Evolutionary conservation across 768 basidiomycete species (phyloP).

Genomic region (Thelephora ganbajun): DNA sequence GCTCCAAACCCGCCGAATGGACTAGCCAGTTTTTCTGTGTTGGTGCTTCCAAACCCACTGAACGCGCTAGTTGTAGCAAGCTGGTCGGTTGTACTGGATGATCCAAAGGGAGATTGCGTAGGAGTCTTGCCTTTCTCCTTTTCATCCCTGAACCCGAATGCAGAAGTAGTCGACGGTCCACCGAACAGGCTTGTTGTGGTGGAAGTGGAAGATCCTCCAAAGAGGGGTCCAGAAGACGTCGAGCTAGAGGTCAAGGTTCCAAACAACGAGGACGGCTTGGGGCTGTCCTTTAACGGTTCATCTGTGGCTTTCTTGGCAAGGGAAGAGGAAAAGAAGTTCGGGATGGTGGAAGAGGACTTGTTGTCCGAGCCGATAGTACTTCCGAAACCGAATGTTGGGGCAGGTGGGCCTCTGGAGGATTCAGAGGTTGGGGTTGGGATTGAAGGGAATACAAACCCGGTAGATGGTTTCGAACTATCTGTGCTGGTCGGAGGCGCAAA

Average conservation of each 20-base stretch:
- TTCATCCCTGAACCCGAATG: not conserved
- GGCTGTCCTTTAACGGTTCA: not conserved
- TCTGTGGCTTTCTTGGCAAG: slow-evolving; percentile 6
- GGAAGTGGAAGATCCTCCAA: slow-evolving; percentile 3
- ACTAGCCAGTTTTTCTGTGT: not conserved
- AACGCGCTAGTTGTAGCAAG: too few relatives aligned
- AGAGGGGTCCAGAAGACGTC: too few relatives aligned
- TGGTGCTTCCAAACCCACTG: not conserved
- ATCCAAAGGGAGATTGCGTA: not conserved
- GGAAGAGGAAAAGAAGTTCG: too few relatives aligned
- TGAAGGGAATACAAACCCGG: not conserved
- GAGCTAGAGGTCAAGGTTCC: too few relatives aligned
- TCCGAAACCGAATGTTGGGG: not conserved
- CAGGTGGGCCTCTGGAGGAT: not conserved
- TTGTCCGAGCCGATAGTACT: not conserved
- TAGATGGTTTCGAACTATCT: not conserved
- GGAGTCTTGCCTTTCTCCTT: not conserved
- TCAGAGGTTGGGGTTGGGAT: not conserved
- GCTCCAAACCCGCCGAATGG: slow-evolving; percentile 11
- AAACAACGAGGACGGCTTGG: too few relatives aligned
- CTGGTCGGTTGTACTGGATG: too few relatives aligned
- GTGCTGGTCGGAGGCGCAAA: not conserved
- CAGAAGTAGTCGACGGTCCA: not conserved
- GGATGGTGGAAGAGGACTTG: too few relatives aligned
- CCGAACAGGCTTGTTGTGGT: slow-evolving; percentile 7